Evolutionary conservation across 176 grass and related monocot species (phyloP).

Genomic region (Otatea glauca): DNA sequence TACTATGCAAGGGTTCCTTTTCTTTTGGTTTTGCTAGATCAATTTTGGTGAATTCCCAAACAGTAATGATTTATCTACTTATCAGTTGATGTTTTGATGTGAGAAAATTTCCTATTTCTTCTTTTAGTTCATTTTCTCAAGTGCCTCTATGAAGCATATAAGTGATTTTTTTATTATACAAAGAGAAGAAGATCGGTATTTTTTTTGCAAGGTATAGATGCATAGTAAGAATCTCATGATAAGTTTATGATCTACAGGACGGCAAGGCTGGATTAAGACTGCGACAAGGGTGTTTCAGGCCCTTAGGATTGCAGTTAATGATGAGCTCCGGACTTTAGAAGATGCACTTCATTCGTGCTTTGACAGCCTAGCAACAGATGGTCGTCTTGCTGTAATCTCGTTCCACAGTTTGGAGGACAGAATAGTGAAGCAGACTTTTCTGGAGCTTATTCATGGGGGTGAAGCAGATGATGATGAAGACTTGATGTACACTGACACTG

Average conservation of each 20-base stretch:
- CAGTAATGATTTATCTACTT: neutral
- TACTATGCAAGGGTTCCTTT: neutral
- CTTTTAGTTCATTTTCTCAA: slow-evolving; percentile 18
- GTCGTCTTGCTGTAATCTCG: slow-evolving; percentile 82
- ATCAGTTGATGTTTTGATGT: neutral
- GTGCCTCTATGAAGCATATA: neutral
- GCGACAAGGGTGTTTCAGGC: slow-evolving; percentile 91
- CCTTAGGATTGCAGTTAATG: slow-evolving; percentile 91
- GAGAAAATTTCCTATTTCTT: neutral
- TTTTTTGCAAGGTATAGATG: neutral
- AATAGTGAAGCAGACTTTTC: slow-evolving; percentile 88
- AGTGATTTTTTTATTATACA: neutral
- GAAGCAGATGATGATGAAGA: slow-evolving; percentile 38
- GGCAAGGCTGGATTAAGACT: slow-evolving; percentile 92
- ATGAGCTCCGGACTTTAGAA: slow-evolving; percentile 71
- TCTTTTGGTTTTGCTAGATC: neutral
- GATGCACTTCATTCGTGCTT: slow-evolving; percentile 83
- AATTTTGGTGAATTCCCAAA: neutral
- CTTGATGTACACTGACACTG: slow-evolving; percentile 1
- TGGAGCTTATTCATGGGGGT: slow-evolving; percentile 63
- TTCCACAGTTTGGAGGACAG: slow-evolving; percentile 94
- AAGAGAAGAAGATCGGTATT: neutral
- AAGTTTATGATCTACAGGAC: slow-evolving; percentile 58
- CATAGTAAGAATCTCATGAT: slow-evolving; percentile 5
- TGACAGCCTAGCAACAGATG: slow-evolving; percentile 73